Evolutionary conservation across 148 eudicot species (phyloP), one percentile per base, ranked within the genome.

Genomic region (Rhododendron williamsianum): DNA sequence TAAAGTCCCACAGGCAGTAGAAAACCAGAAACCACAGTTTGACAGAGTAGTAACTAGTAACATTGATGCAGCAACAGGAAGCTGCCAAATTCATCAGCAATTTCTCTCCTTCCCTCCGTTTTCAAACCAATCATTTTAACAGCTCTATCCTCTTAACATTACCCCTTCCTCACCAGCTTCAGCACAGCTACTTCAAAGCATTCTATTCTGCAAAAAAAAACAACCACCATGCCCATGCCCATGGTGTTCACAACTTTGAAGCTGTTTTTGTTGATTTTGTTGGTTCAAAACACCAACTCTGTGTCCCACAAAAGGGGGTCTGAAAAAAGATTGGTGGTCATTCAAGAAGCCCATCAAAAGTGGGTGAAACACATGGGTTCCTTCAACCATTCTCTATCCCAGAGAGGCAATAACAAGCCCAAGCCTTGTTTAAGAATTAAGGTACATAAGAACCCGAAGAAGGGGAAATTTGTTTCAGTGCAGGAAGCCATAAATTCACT

Each of bases 401-500:
- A 81, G 48, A 89, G 78, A 78, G 90, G 86, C 52, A 89, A 88
- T 86, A 91, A 84, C 84, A 88, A 89, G 86, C 25, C 88, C n/a
- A 82, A 89, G 82, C 92, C 93, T 71, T 94, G 98, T 85, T 90
- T 91, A 87, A 86, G 52, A 30, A 91, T 95, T 78, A 94, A 90
- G 85, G 98, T 95, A 52, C 83, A 87, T 52, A 90, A 91, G 81
- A 89, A 90, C 45, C 69, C 89, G 1, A 90, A 84, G 74, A 27
- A 38, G 11, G 93, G 95, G 51, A 89, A 92, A 51, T 95, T 90
- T 89, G 78, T 54, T 72, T 86, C 91, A 11, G 88, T 94, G 60
- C 97, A 93, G 84, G 52, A 87, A 82, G 98, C 98, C 33, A 89
- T 95, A 52, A 83, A 81, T 58, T 94, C 95, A 21, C 88, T 95